These are phyloP conservation scores for Astraeus odoratus DNA, from an alignment of 768 basidiomycete genomes.

Conservation along the genomic window DNA sequence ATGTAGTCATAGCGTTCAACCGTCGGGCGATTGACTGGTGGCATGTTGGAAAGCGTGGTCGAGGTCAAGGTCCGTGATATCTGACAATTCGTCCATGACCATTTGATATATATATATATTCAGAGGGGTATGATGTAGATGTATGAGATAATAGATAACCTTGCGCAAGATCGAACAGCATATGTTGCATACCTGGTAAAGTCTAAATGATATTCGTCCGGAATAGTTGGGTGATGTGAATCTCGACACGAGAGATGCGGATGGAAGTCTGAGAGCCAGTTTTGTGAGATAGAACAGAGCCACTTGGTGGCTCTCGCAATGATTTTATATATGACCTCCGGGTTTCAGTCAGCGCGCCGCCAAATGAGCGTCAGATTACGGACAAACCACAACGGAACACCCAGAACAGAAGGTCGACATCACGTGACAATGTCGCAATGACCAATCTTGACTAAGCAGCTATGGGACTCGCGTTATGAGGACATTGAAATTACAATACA, in stretches of 20 bases:
- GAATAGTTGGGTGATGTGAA: conserved; percentile 5
- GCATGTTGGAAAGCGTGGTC: conserved; percentile 45
- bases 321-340: background rate
- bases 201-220: conserved; percentile 12
- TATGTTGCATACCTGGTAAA: conserved; percentile 19
- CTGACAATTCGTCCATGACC: conserved; percentile 23
- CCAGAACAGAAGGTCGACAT: too few species aligned
- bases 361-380: background rate
- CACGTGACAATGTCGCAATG: too few species aligned
- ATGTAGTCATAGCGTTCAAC: conserved; percentile 74
- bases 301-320: background rate
- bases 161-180: background rate
- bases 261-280: conserved; percentile 6
- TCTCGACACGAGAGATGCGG: conserved; percentile 9
- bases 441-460: too few species aligned
- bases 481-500: too few species aligned
- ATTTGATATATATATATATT: too few species aligned
- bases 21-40: conserved; percentile 62
- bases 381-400: background rate
- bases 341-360: background rate
- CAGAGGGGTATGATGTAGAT: too few species aligned
- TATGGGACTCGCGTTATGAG: too few species aligned
- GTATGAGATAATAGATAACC: conserved; percentile 30
- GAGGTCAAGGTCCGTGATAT: conserved; percentile 40
- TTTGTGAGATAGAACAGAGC: conserved; percentile 6